These are phyloP conservation scores for Pisolithus microcarpus DNA, from an alignment of 768 basidiomycete genomes.

Conservation along the genomic window DNA sequence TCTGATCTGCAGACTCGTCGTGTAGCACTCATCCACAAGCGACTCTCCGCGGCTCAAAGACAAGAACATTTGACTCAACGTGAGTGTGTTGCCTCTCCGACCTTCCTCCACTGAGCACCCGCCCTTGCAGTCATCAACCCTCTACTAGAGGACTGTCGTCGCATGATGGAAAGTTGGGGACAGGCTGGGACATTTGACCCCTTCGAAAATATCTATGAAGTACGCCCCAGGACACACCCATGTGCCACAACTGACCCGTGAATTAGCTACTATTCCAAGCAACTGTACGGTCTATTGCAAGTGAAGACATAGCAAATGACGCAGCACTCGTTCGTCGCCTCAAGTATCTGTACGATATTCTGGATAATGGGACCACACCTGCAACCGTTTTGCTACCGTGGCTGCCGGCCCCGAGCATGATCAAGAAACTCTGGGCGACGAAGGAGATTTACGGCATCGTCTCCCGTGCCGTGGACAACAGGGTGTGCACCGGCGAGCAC, in stretches of 20 bases:
- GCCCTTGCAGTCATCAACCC: conserved; percentile 50
- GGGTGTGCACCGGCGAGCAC: conserved; percentile 49
- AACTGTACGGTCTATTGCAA: conserved; percentile 60
- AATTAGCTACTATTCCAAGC: conserved; percentile 63
- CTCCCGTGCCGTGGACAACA: conserved; percentile 45
- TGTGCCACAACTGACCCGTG: conserved; percentile 8
- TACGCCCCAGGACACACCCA: conserved; percentile 23
- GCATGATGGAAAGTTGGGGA: conserved; percentile 60
- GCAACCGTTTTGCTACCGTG: conserved; percentile 68
- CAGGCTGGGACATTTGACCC: conserved; percentile 59
- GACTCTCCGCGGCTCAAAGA: conserved; percentile 56
- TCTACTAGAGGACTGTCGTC: conserved; percentile 58
- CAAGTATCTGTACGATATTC: conserved; percentile 55
- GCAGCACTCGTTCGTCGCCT: conserved; percentile 53
- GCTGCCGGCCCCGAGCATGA: conserved; percentile 68
- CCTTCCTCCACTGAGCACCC: conserved; percentile 7
- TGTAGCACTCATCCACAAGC: conserved; percentile 64
- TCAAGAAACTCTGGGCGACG: conserved; percentile 63
- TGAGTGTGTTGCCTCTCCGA: conserved; percentile 30
- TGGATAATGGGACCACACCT: conserved; percentile 68
- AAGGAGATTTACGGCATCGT: conserved; percentile 73
- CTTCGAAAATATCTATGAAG: conserved; percentile 64
- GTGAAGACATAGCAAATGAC: conserved; percentile 65
- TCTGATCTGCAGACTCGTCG: conserved; percentile 57
- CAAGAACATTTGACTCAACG: conserved; percentile 53